Evolutionary conservation across 2,329 filamentous ascomycete genomes (phyloP), one percentile per base, ranked within the genome.

Genomic region (Xylaria sp.): DNA sequence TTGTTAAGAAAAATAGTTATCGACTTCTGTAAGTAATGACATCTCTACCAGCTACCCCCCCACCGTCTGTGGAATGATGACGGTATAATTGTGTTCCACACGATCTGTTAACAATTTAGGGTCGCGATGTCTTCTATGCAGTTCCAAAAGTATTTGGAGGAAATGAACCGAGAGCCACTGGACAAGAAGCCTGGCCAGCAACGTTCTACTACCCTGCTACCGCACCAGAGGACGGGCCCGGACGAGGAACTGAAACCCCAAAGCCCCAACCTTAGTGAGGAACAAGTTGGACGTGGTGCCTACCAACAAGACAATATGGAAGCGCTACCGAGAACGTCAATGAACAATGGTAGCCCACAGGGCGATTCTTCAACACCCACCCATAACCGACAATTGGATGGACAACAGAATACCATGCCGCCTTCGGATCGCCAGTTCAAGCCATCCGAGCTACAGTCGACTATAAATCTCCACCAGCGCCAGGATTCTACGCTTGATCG

Each of bases 101-200:
- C 28, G 62, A 43, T n/a, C 25, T 10, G 46, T 55, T 63, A 39
- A 62, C 43, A 33, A 7, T 23, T 23, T 4, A 23, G n/a, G 25
- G 52, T 33, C 33, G 23, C 49, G 1, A 57, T 67, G 55, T 48
- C 59, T 7, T 25, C 56, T 39, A 33, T 46, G 0, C 28, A 23
- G 1, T 66, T 69, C n/a, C 62, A 56, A 39, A 65, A 58, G 41
- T 62, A 60, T n/a, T 10, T 62, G 54, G 58, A 62, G 15, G 66
- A 13, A 1, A 70, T 65, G 65, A 64, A 66, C 25, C 41, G 48
- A 33, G 62, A 70, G 18, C 7, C 57, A 49, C 57, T 70, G 18
- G 51, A 33, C 9, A 64, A 59, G 10, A 55, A 39, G 46, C 18
- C 56, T 23, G 61, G 41, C 33, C 6, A 15, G 15, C 52, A 57